phyloP scores from a whole-genome alignment of 2,329 filamentous ascomycete genomes.

The Pseudocercospora fijiensis region DNA sequence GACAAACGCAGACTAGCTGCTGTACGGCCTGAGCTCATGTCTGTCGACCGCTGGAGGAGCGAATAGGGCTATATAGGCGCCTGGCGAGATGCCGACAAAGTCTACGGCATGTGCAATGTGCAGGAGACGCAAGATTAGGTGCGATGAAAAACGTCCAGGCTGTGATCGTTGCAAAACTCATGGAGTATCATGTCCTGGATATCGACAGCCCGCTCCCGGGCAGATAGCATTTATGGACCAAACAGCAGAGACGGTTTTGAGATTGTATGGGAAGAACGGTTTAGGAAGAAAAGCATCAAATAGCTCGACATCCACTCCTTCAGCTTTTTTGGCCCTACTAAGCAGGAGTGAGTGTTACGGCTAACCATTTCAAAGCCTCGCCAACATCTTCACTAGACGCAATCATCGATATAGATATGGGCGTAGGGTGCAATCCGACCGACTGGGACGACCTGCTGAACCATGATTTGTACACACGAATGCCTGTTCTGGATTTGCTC shows the following conservation, averaged over 20 bases:
- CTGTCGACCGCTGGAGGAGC: background rate
- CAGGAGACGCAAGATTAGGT: conserved; percentile 37
- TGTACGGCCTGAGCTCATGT: background rate
- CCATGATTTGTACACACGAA: background rate
- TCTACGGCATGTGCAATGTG: conserved; percentile 37
- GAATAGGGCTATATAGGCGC: background rate
- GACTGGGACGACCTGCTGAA: background rate
- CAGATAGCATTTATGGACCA: conserved; percentile 34
- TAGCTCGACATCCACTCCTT: background rate
- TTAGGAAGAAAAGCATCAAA: conserved; percentile 8
- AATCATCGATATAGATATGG: background rate
- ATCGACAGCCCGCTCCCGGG: conserved; percentile 28
- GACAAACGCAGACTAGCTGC: background rate
- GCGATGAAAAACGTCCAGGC: conserved; percentile 34
- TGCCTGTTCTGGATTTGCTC: background rate
- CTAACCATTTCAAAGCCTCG: background rate
- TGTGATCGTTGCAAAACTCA: conserved; percentile 36
- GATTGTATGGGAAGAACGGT: conserved; percentile 15
- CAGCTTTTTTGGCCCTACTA: background rate
- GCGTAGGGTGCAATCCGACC: background rate
- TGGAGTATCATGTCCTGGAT: conserved; percentile 36
- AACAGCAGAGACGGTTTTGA: conserved; percentile 25
- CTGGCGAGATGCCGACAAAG: conserved; percentile 31
- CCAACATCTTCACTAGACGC: background rate
- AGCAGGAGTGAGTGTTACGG: background rate